A percentile compares a stretch with the other conserved stretches of the same genome.
Evolutionary conservation across 192 early-diverging fungal species (phyloP).

Genomic region (Backusella psychrophila): DNA sequence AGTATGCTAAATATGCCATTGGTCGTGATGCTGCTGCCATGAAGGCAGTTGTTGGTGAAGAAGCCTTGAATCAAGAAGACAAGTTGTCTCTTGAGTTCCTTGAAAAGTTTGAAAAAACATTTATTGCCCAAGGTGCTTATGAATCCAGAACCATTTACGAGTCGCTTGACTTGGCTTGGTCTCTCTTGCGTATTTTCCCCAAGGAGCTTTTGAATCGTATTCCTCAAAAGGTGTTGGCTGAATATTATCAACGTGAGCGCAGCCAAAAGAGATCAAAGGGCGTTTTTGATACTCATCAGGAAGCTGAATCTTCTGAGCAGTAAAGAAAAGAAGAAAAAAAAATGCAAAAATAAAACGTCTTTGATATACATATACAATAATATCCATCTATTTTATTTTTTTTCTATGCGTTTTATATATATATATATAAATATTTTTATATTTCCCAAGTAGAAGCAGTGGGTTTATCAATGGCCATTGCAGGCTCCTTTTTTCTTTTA

Average conservation of each 20-base stretch:
- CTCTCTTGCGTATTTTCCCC: conserved; percentile 97
- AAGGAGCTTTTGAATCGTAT: conserved; percentile 99
- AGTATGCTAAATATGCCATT: conserved; percentile 99
- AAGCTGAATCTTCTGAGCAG: background rate
- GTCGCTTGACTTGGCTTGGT: conserved; percentile 97
- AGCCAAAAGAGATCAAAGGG: conserved; percentile 49
- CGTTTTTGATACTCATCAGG: conserved; percentile 39
- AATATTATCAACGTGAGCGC: conserved; percentile 89
- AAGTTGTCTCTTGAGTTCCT: conserved; percentile 97
- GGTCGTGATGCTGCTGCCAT: conserved; percentile 97
- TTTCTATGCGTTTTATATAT: background rate
- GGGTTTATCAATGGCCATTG: conserved; percentile 57
- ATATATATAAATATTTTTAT: background rate
- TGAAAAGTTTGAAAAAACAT: conserved; percentile 98
- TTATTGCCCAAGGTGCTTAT: conserved; percentile 94
- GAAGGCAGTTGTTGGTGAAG: conserved; percentile 99
- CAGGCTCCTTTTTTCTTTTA: conserved; percentile 59
- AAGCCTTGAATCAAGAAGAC: conserved; percentile 97
- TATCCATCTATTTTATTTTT: background rate
- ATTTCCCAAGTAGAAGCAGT: conserved; percentile 20
- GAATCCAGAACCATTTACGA: conserved; percentile 97
- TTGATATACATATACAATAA: background rate
- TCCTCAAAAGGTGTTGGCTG: conserved; percentile 90
- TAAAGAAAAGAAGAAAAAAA: background rate
- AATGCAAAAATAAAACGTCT: background rate